A percentile compares a stretch with the other conserved stretches of the same genome.
phyloP scores from a whole-genome alignment of 176 grass and related monocot species.

The Zizania latifolia region DNA sequence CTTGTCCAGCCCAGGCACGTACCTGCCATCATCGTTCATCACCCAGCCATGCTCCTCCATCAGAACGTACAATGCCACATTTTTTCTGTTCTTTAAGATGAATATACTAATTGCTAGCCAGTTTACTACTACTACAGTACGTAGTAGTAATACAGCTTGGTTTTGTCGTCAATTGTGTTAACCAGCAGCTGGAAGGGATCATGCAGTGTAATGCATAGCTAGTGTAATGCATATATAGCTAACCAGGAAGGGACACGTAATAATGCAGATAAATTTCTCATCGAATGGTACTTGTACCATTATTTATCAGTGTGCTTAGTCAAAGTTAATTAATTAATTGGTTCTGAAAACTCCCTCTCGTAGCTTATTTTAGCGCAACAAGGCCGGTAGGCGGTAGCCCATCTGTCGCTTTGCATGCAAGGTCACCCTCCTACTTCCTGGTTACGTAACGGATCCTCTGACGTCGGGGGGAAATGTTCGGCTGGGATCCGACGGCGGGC shows the following conservation, averaged over 20 bases:
- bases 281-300: not conserved
- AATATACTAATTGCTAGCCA: not conserved
- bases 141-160: too few species aligned
- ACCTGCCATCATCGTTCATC: constrained; percentile 36
- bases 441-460: too few species aligned
- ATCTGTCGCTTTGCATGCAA: constrained; percentile 30
- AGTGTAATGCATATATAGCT: too few species aligned
- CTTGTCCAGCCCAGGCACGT: constrained; percentile 72
- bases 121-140: not conserved
- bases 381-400: constrained; percentile 8
- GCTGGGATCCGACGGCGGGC: too few species aligned
- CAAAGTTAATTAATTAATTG: constrained; percentile 4
- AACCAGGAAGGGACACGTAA: too few species aligned
- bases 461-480: too few species aligned
- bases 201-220: not conserved
- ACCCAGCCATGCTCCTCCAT: too few species aligned
- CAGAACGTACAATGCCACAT: too few species aligned
- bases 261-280: not conserved
- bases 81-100: too few species aligned
- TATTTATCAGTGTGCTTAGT: not conserved
- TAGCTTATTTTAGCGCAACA: constrained; percentile 25
- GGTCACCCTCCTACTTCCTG: constrained; percentile 15
- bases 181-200: not conserved
- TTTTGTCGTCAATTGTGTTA: not conserved
- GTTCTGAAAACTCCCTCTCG: not conserved